Percentiles rank a stretch among this genome's conserved stretches.
phyloP scores from a whole-genome alignment of 768 basidiomycete species.

The Leccinum variicolor region DNA sequence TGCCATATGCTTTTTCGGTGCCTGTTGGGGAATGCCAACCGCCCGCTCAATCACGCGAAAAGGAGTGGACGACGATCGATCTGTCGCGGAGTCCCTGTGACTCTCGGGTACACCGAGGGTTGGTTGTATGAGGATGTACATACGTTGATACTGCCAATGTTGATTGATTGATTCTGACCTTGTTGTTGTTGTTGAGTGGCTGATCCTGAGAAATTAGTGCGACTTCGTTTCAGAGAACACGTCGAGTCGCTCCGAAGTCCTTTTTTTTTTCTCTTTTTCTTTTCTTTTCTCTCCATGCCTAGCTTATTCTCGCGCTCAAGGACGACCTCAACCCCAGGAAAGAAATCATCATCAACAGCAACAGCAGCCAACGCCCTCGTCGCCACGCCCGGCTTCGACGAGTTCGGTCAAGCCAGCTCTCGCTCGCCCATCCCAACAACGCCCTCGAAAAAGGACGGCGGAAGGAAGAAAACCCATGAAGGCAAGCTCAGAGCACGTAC shows the following conservation, averaged over 20 bases:
- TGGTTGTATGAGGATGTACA: background rate
- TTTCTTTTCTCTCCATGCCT: constrained; percentile 49
- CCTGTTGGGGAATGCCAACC: background rate
- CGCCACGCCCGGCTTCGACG: constrained; percentile 41
- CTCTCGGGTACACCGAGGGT: background rate
- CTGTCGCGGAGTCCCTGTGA: background rate
- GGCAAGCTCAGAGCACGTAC: constrained; percentile 39
- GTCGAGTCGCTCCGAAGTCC: constrained; percentile 4
- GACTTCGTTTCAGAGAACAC: constrained; percentile 11
- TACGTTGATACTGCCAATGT: background rate
- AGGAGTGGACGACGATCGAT: constrained; percentile 5
- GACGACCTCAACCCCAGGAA: constrained; percentile 54
- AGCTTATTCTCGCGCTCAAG: constrained; percentile 71
- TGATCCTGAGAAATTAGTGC: constrained; percentile 31
- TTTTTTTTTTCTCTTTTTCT: constrained; percentile 1
- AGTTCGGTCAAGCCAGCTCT: constrained; percentile 57
- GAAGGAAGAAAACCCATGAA: constrained; percentile 41
- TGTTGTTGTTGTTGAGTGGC: constrained; percentile 2
- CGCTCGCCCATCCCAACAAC: constrained; percentile 12
- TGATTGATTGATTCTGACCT: background rate
- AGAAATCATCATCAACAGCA: constrained; percentile 28
- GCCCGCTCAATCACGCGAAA: background rate
- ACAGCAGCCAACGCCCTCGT: constrained; percentile 5
- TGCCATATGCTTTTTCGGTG: constrained; percentile 3
- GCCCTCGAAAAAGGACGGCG: constrained; percentile 48